A percentile compares a stretch with the other conserved stretches of the same genome.
Evolutionary conservation across 345 rosid genomes (phyloP).

Genomic region (Aurinia saxatilis): DNA sequence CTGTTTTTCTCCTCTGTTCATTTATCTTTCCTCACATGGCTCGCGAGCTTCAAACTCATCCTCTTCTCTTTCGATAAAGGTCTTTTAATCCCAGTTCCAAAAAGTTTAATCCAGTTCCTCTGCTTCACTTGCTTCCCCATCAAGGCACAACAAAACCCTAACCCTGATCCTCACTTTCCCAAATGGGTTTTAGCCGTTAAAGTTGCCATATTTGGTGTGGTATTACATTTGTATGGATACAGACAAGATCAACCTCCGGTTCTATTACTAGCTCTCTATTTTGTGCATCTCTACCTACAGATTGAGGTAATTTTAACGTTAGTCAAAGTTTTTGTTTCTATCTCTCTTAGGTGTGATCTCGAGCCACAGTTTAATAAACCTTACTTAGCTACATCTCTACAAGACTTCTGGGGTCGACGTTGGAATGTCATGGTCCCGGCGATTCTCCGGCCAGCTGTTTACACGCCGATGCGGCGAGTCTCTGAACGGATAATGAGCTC

Average conservation of each 20-base stretch:
- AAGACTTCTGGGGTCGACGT: slow-evolving; percentile 43
- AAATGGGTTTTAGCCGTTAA: slow-evolving; percentile 21
- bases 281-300: slow-evolving; percentile 5
- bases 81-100: neutral
- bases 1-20: slow-evolving; percentile 1
- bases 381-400: slow-evolving; percentile 34
- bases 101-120: slow-evolving; percentile 16
- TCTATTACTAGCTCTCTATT: neutral
- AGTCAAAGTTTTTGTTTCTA: neutral
- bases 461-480: slow-evolving; percentile 16
- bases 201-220: neutral
- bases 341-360: slow-evolving; percentile 7
- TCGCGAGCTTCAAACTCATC: slow-evolving; percentile 35
- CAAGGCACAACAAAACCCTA: slow-evolving; percentile 21
- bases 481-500: neutral
- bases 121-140: slow-evolving; percentile 23
- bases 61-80: slow-evolving; percentile 21
- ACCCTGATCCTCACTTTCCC: neutral
- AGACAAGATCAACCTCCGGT: neutral
- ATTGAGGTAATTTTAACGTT: slow-evolving; percentile 24
- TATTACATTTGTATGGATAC: neutral
- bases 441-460: neutral
- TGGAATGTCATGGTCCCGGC: slow-evolving; percentile 38
- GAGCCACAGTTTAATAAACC: slow-evolving; percentile 32
- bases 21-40: slow-evolving; percentile 17